Evolutionary conservation across 257 asterid genomes (phyloP), one percentile per base, ranked within the genome.

Genomic region (Solanum tarijense): DNA sequence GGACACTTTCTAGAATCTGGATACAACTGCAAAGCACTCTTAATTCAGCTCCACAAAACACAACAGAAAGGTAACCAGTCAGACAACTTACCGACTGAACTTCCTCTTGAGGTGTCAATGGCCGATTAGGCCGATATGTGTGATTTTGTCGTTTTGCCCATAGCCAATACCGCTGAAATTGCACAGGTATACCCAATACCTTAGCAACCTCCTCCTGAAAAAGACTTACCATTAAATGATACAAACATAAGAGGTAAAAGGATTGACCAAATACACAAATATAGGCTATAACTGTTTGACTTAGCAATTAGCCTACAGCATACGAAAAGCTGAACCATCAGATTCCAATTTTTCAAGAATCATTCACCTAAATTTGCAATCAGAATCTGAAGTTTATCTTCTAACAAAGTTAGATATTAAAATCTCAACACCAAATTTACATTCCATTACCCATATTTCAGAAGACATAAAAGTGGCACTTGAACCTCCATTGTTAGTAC

Each of bases 141-240:
- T 96, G 98, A 89, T 96, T 96, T 86, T 94, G 98, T 58, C 98
- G 94, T 91, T 96, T 96, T 55, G 98, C 98, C 98, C 98, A 96
- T 76, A 93, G 90, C 98, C 98, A 96, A 89, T 92, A 94, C 83
- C 98, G 98, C 86, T 94, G 98, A 86, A 89, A 95, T 76, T 93
- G 96, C 76, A 94, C 94, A 8, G 98, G 98, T 90, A 96, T 87
- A 35, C 95, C 96, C 78, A 95, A 93, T 88, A 93, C 98, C 91
- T 93, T 95, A 25, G 98, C 97, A 82, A 95, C 97, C 89, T 95
- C 98, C 88, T 94, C 98, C 98, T 96, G 92, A 72, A 90, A 90
- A 31, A 36, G 83, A 87, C 87, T 76, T 84, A 60, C 14, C 69
- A 69, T 18, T 34, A 89, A 14, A 69, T 25, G 75, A 88, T 46